Base-by-base conservation (phyloP, 768 basidiomycete species). In the Steccherinum ochraceum region DNA sequence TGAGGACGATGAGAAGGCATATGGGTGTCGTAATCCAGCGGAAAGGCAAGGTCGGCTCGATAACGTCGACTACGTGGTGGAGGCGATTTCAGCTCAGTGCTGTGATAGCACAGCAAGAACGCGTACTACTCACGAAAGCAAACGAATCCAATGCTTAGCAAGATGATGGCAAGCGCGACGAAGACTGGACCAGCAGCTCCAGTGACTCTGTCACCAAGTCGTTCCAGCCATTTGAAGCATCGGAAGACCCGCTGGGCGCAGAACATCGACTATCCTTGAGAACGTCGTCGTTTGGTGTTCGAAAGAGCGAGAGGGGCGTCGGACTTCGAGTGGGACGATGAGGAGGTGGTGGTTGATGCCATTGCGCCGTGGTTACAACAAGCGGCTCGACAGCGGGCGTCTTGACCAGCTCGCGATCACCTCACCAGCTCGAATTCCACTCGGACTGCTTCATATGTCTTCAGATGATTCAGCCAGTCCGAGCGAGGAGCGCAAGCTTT, bases 111-210 rank as follows among this genome's bases (percentile, higher is more conserved):
- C 4, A 13, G n/a, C n/a, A n/a, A n/a, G n/a, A n/a, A n/a, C n/a
- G 44, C 25, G 45, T 27, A 7, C 13, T 24, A 80, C 86, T 68
- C 62, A 94, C 93, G 91, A 65, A 95, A 98, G 56, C 79, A 84
- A 45, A 91, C 54, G 0, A 80, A 72, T 42, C 92, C 93, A 1
- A 73, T 59, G 11, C 74, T 67, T 13, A 93, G 83, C 23, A 98
- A 75, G 5, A 82, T 60, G 49, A 86, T 72, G 3, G 92, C 94
- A n/a, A 95, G 71, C 1, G 70, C 77, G 35, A 98, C 81, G 64
- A 98, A 98, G 61, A 86, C 80, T 0, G 93, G 95, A 0, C 95
- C 95, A 24, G 90, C 93, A 48, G 89, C 86, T 48, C 93, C 92
- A 0, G 92, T 96, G 35, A 95, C 59, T 57, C 77, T 72, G 65